These are phyloP conservation scores for Teratosphaeriaceae sp. DNA, from an alignment of 2,329 filamentous ascomycete species.

Conservation along the genomic window DNA sequence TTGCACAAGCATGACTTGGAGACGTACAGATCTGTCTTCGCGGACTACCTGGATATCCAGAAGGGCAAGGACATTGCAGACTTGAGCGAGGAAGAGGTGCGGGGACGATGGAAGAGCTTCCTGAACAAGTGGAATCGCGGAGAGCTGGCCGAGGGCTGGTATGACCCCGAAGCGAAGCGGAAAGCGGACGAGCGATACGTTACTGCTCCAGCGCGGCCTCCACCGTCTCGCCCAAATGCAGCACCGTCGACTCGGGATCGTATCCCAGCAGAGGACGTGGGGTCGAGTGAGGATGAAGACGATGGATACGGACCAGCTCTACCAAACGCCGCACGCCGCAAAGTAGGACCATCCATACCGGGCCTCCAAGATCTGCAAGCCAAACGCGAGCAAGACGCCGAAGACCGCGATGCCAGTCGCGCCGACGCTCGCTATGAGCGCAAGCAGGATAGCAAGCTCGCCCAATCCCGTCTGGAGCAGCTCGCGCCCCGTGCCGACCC, in stretches of 20 bases:
- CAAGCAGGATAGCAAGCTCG: constrained; percentile 55
- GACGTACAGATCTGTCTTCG: constrained; percentile 65
- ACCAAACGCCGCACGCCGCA: constrained; percentile 27
- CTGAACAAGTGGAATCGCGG: constrained; percentile 84
- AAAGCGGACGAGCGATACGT: constrained; percentile 36
- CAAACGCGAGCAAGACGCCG: constrained; percentile 45
- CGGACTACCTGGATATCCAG: constrained; percentile 80
- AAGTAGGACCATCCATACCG: constrained; percentile 57
- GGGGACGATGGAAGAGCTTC: constrained; percentile 91
- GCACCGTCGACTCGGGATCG: background rate
- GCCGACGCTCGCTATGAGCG: constrained; percentile 56
- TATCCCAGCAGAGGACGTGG: constrained; percentile 16
- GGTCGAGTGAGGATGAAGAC: constrained; percentile 38
- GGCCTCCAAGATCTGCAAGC: constrained; percentile 66
- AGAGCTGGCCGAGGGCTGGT: constrained; percentile 87
- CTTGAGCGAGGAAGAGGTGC: constrained; percentile 67
- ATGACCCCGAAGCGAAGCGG: constrained; percentile 68
- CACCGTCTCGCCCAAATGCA: too few relatives aligned
- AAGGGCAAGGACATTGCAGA: constrained; percentile 65
- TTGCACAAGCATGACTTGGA: constrained; percentile 65
- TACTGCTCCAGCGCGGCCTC: constrained; percentile 5
- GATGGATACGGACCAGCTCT: constrained; percentile 52
- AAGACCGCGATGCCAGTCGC: constrained; percentile 39
- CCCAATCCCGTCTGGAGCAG: constrained; percentile 72
- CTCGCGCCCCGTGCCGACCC: constrained; percentile 75